Base-by-base conservation (phyloP, 306 rosid genomes). In the Ziziphus jujuba region DNA sequence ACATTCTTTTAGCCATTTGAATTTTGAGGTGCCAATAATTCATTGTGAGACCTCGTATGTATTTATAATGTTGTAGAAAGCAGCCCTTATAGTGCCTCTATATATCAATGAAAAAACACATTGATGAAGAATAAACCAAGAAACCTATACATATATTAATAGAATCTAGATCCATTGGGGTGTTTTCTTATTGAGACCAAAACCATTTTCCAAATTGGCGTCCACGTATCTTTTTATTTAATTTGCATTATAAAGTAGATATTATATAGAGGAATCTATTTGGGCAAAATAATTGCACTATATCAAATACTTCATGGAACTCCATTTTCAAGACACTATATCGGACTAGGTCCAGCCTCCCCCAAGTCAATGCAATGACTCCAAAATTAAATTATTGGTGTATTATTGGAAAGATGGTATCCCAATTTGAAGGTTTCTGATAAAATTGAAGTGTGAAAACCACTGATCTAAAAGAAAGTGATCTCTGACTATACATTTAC, bases 341-440 rank as follows among this genome's bases (percentile, higher is more conserved):
- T 70, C 56, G 82, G 69, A 59, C 65, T 59, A 71, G 88, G 73
- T 68, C 47, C 51, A 71, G 69, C 88, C 86, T 76, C 85, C 86
- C 84, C 83, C 83, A 55, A 55, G 66, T 55, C 44, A 51, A 28
- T 12, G 56, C 44, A 51, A 28, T 12, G 56, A 66, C 71, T 20
- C n/a, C n/a, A 52, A 28, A 66, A 60, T 61, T 56, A 9, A 63
- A 72, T 19, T 67, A 48, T 61, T 61, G 45, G 36, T 69, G 50
- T 56, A 56, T 62, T 48, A 65, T 62, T 59, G 61, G 63, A 23
- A 76, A 67, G 52, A 43, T 21, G 65, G 61, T 51, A 56, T 61
- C 65, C 63, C 72, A 73, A 64, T 51, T 65, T 24, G 51, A 72
- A 36, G 55, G 9, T 65, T 69, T 15, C 25, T n/a, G 13, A 4